These are phyloP conservation scores for Lactarius trivialis DNA, from an alignment of 768 basidiomycete species.

Conservation along the genomic window DNA sequence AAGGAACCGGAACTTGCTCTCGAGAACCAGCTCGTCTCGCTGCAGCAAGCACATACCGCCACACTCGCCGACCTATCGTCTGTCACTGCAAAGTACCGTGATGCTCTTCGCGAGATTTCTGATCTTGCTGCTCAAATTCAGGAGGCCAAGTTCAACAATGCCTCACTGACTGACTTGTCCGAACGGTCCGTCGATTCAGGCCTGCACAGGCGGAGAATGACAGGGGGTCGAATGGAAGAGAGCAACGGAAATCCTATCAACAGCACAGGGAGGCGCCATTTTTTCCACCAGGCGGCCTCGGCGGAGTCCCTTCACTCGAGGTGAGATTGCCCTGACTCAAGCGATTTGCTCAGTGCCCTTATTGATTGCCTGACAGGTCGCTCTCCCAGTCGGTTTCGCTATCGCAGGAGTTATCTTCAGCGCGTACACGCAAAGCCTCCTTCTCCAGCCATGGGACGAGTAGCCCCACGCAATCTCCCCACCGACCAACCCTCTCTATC, in stretches of 20 bases:
- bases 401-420: slow-evolving; percentile 94
- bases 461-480: slow-evolving; percentile 56
- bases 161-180: slow-evolving; percentile 38
- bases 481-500: slow-evolving; percentile 53
- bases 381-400: slow-evolving; percentile 91
- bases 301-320: slow-evolving; percentile 85
- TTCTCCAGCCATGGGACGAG: slow-evolving; percentile 69
- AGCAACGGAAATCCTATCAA: slow-evolving; percentile 42
- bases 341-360: slow-evolving; percentile 12
- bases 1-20: slow-evolving; percentile 35
- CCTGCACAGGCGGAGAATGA: slow-evolving; percentile 47
- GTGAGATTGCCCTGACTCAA: slow-evolving; percentile 33
- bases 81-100: slow-evolving; percentile 76
- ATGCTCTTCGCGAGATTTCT: slow-evolving; percentile 87
- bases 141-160: slow-evolving; percentile 67
- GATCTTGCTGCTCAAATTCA: slow-evolving; percentile 88
- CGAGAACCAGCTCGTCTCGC: slow-evolving; percentile 57
- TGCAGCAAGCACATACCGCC: slow-evolving; percentile 79
- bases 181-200: slow-evolving; percentile 42
- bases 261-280: slow-evolving; percentile 56
- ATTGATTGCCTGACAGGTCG: slow-evolving; percentile 48
- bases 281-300: slow-evolving; percentile 86
- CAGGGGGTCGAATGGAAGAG: slow-evolving; percentile 45
- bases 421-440: slow-evolving; percentile 77
- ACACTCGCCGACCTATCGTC: slow-evolving; percentile 74